Evolutionary conservation across 2,329 filamentous ascomycete species (phyloP).

Genomic region (Penicillium glabrum): DNA sequence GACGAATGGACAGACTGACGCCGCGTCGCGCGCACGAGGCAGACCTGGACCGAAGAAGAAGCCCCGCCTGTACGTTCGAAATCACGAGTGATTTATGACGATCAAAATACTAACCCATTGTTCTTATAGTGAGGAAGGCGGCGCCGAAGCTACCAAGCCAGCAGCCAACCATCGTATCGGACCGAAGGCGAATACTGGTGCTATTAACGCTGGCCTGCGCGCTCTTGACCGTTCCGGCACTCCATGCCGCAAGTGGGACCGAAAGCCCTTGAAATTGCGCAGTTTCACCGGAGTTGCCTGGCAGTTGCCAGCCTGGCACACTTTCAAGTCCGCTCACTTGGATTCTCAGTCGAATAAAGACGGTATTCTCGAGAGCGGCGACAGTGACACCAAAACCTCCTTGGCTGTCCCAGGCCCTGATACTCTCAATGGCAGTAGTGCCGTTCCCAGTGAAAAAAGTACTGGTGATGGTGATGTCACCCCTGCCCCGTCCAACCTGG

Average conservation of each 20-base stretch:
- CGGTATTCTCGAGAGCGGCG: slow-evolving; percentile 55
- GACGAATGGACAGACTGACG: slow-evolving; percentile 38
- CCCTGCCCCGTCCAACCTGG: slow-evolving; percentile 44
- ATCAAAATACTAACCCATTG: not conserved
- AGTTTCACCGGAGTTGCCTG: slow-evolving; percentile 87
- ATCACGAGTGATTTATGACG: not conserved
- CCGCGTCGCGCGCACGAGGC: slow-evolving; percentile 63
- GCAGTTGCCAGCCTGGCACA: slow-evolving; percentile 80
- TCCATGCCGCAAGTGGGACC: slow-evolving; percentile 88
- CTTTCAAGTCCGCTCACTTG: slow-evolving; percentile 40
- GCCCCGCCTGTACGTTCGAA: slow-evolving; percentile 74
- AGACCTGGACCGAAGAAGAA: slow-evolving; percentile 98
- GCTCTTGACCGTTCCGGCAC: slow-evolving; percentile 90
- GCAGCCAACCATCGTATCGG: slow-evolving; percentile 72
- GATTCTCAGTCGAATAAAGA: slow-evolving; percentile 53
- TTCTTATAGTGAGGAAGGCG: slow-evolving; percentile 50
- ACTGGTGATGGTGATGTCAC: slow-evolving; percentile 52
- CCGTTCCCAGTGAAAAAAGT: slow-evolving; percentile 61
- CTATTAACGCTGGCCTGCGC: slow-evolving; percentile 93
- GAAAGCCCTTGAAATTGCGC: slow-evolving; percentile 79
- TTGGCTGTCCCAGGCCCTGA: slow-evolving; percentile 40
- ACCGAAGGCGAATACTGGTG: slow-evolving; percentile 93
- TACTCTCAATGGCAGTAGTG: slow-evolving; percentile 42
- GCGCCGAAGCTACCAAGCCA: slow-evolving; percentile 44
- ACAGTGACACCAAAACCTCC: slow-evolving; percentile 58